A percentile compares a stretch with the other conserved stretches of the same genome.
Evolutionary conservation across 495 filamentous ascomycete species (phyloP).

Genomic region (Lasiosphaeris hirsuta): DNA sequence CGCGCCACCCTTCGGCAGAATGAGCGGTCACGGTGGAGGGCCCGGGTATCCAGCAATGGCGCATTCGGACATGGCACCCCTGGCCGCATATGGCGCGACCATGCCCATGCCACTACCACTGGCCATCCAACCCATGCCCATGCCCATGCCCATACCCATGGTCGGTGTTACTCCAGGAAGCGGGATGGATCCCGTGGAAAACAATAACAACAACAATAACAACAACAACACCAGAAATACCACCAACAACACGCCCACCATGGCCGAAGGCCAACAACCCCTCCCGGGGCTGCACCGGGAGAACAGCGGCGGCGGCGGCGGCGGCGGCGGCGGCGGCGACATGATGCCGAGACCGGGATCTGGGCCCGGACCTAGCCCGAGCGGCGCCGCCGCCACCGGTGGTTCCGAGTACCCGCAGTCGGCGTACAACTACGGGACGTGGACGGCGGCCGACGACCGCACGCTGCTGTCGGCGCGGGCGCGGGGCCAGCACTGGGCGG

Average conservation of each 20-base stretch:
- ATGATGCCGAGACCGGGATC: background rate
- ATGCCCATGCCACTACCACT: background rate
- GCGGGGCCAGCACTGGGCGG: constrained; percentile 65
- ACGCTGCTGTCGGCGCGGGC: constrained; percentile 59
- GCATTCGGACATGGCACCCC: background rate
- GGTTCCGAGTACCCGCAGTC: constrained; percentile 22
- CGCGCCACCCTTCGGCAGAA: background rate
- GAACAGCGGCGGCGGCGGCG: background rate
- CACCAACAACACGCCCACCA: background rate
- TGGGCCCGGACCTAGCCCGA: background rate
- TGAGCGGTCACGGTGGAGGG: background rate
- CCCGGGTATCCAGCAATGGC: background rate
- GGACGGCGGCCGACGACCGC: constrained; percentile 62
- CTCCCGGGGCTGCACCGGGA: background rate
- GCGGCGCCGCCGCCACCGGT: background rate
- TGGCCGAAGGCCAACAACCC: background rate
- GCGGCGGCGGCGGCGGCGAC: background rate
- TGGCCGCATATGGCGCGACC: constrained; percentile 13
- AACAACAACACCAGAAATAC: background rate
- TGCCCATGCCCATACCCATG: no score
- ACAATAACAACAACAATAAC: background rate
- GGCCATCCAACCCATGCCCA: no score
- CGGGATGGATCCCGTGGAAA: background rate
- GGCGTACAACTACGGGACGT: constrained; percentile 51
- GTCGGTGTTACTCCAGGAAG: no score